These are phyloP conservation scores for Crucihimalaya himalaica DNA, from an alignment of 345 rosid genomes.

Conservation along the genomic window DNA sequence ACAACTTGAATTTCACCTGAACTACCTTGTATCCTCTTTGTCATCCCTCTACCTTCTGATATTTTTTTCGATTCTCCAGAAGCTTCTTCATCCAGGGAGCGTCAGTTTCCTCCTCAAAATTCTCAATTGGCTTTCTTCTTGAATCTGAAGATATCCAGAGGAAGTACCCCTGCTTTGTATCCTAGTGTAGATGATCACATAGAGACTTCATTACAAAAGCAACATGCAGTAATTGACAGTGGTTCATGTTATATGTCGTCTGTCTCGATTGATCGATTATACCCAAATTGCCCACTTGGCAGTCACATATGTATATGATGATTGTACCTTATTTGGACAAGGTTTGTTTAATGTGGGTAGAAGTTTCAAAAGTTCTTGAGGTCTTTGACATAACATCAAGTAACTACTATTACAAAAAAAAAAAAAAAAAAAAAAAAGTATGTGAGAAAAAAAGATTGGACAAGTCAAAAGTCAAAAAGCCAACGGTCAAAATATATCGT, in stretches of 20 bases:
- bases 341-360: neutral
- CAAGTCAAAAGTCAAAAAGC: too few species aligned
- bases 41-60: neutral
- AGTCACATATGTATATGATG: conserved; percentile 7
- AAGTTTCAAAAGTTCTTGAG: neutral
- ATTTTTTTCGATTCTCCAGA: neutral
- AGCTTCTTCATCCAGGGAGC: conserved; percentile 6
- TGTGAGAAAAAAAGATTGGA: neutral
- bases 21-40: neutral
- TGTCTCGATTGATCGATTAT: neutral
- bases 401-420: neutral
- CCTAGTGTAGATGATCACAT: neutral
- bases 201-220: neutral
- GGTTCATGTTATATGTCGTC: neutral
- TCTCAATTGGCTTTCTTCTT: neutral
- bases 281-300: conserved; percentile 19
- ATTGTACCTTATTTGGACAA: conserved; percentile 4
- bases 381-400: neutral
- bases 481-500: neutral
- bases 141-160: conserved; percentile 19
- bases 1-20: conserved; percentile 56
- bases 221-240: neutral
- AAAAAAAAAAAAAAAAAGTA: neutral
- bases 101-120: neutral
- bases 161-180: conserved; percentile 6